Evolutionary conservation across 805 yeast species (phyloP).

Genomic region (Torulaspora delbrueckii): DNA sequence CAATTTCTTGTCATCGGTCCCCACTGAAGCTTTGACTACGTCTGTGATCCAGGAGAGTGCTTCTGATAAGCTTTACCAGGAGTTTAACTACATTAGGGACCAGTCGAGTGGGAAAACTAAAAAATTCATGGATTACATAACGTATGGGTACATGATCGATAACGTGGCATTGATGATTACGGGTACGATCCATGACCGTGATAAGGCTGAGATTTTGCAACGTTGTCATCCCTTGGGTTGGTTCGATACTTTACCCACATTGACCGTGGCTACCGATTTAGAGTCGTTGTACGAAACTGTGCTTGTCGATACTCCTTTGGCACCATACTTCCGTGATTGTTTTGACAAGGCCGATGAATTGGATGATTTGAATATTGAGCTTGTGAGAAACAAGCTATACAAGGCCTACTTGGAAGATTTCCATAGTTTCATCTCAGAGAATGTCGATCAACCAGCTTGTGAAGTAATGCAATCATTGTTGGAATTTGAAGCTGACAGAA

Average conservation of each 20-base stretch:
- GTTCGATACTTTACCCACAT: slow-evolving; percentile 96
- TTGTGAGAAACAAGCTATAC: slow-evolving; percentile 85
- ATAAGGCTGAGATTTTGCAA: slow-evolving; percentile 76
- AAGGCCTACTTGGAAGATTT: slow-evolving; percentile 92
- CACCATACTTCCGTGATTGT: slow-evolving; percentile 91
- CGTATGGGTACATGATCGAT: slow-evolving; percentile 97
- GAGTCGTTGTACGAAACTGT: slow-evolving; percentile 92
- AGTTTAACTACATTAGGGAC: slow-evolving; percentile 77
- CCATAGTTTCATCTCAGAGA: slow-evolving; percentile 52
- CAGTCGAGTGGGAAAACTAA: slow-evolving; percentile 79
- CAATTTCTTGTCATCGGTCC: slow-evolving; percentile 74
- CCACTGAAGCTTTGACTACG: slow-evolving; percentile 73
- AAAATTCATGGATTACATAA: slow-evolving; percentile 83
- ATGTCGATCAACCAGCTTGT: slow-evolving; percentile 68
- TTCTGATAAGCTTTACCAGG: slow-evolving; percentile 66
- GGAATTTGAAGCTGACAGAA: slow-evolving; percentile 90
- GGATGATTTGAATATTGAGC: slow-evolving; percentile 93
- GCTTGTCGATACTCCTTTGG: slow-evolving; percentile 92
- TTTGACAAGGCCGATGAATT: slow-evolving; percentile 78
- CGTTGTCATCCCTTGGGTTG: slow-evolving; percentile 97
- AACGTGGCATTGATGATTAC: slow-evolving; percentile 94
- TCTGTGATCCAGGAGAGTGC: slow-evolving; percentile 79
- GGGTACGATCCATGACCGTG: slow-evolving; percentile 94
- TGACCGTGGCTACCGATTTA: slow-evolving; percentile 90
- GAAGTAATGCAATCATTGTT: slow-evolving; percentile 76